Conservation (phyloP, 2,329 filamentous ascomycete species). For the Chaetomiaceae sp. region DNA sequence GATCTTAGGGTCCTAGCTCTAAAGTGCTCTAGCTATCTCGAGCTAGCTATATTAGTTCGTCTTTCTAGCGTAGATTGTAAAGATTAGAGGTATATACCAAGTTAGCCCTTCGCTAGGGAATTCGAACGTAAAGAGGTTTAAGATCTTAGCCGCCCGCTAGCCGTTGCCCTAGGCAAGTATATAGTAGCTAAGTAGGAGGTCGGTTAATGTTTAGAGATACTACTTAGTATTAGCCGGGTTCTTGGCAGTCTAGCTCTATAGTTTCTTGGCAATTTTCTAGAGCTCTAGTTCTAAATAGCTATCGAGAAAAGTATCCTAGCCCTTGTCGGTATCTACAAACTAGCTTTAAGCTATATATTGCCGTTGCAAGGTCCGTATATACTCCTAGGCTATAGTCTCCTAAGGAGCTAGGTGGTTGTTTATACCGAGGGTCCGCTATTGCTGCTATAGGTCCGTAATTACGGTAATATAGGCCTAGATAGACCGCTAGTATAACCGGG, state of each 20-base stretch:
- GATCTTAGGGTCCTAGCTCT: background rate
- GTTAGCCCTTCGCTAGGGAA: background rate
- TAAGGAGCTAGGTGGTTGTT: background rate
- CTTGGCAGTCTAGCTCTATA: no score
- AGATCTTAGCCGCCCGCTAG: background rate
- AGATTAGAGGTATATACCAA: background rate
- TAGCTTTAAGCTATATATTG: background rate
- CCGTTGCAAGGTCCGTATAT: background rate
- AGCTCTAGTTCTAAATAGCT: background rate
- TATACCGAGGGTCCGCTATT: background rate
- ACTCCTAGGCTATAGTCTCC: constrained; percentile 1
- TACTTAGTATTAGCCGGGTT: no score
- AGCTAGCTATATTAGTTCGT: background rate
- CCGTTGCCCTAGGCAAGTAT: background rate
- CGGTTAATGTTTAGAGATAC: constrained; percentile 1
- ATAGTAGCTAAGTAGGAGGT: constrained; percentile 2
- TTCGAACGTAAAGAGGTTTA: background rate
- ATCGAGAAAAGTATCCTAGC: background rate
- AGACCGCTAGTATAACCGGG: background rate
- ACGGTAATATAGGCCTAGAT: background rate
- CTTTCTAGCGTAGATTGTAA: background rate
- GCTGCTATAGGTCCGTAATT: constrained; percentile 1
- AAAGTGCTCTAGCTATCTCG: background rate
- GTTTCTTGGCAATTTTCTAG: background rate
- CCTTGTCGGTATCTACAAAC: background rate